Percentiles rank a stretch among this genome's conserved stretches.
phyloP scores from a whole-genome alignment of 2,329 filamentous ascomycete species.

The Colletotrichum salicis region DNA sequence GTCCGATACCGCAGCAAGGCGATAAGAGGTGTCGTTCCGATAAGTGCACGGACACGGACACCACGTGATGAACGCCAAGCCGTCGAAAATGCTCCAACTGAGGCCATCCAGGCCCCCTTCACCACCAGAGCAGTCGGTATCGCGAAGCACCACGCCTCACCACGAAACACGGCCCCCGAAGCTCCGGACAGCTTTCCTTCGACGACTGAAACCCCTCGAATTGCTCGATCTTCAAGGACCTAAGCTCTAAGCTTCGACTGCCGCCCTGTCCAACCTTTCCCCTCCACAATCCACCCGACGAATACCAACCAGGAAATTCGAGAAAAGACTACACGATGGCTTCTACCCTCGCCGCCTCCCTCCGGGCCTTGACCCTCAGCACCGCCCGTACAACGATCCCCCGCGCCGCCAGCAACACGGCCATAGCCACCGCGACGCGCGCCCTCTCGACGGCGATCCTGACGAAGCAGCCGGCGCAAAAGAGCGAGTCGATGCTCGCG shows the following conservation, averaged over 20 bases:
- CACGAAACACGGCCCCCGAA: not conserved
- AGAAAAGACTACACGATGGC: constrained; percentile 23
- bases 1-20: constrained; percentile 3
- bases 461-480: constrained; percentile 32
- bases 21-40: not conserved
- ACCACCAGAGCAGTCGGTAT: not conserved
- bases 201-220: not conserved
- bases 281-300: not conserved
- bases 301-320: not conserved
- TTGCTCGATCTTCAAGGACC: not conserved
- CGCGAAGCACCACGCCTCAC: not conserved
- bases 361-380: constrained; percentile 38
- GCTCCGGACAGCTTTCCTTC: not conserved
- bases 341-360: constrained; percentile 37
- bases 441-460: constrained; percentile 32
- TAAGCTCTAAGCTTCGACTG: not conserved
- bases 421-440: constrained; percentile 2
- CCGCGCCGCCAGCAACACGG: constrained; percentile 2
- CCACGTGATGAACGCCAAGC: constrained; percentile 11
- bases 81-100: constrained; percentile 14
- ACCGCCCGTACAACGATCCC: constrained; percentile 25
- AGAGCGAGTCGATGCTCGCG: constrained; percentile 18
- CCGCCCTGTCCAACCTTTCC: not conserved
- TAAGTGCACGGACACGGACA: not conserved
- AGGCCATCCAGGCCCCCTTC: constrained; percentile 14